Percentiles rank a stretch among this genome's conserved stretches.
These are phyloP conservation scores for Penicillium polonicum DNA, from an alignment of 2,329 filamentous ascomycete genomes.

Conservation along the genomic window DNA sequence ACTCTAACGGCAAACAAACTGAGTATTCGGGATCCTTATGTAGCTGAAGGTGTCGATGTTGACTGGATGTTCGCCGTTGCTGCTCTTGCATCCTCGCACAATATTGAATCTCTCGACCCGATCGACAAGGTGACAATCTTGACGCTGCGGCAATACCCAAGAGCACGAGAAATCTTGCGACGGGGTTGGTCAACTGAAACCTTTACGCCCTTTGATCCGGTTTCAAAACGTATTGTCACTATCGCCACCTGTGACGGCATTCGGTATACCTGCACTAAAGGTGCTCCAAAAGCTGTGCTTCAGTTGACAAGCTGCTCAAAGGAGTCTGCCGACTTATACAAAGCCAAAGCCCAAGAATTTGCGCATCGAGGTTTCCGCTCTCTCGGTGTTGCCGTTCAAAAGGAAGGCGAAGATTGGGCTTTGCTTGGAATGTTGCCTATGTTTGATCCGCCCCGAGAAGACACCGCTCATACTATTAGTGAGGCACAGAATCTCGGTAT, in stretches of 20 bases:
- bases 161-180: slow-evolving; percentile 70
- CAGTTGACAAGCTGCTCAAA: slow-evolving; percentile 66
- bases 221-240: slow-evolving; percentile 75
- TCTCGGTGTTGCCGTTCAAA: slow-evolving; percentile 74
- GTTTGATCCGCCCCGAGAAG: slow-evolving; percentile 77
- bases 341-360: slow-evolving; percentile 70
- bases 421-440: slow-evolving; percentile 75
- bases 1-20: slow-evolving; percentile 65
- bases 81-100: slow-evolving; percentile 73
- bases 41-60: slow-evolving; percentile 72
- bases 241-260: slow-evolving; percentile 67
- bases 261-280: slow-evolving; percentile 72
- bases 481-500: slow-evolving; percentile 74
- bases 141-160: slow-evolving; percentile 71
- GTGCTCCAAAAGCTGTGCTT: slow-evolving; percentile 72
- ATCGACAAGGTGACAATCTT: slow-evolving; percentile 79
- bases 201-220: slow-evolving; percentile 69
- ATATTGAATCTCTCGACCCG: slow-evolving; percentile 72
- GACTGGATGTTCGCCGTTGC: slow-evolving; percentile 84
- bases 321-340: slow-evolving; percentile 65
- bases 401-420: slow-evolving; percentile 71
- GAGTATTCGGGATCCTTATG: slow-evolving; percentile 73
- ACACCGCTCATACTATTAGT: slow-evolving; percentile 74
- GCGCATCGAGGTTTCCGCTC: slow-evolving; percentile 76
- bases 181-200: slow-evolving; percentile 74